Evolutionary conservation across 768 basidiomycete genomes (phyloP).

Genomic region (Termitomyces sp.): DNA sequence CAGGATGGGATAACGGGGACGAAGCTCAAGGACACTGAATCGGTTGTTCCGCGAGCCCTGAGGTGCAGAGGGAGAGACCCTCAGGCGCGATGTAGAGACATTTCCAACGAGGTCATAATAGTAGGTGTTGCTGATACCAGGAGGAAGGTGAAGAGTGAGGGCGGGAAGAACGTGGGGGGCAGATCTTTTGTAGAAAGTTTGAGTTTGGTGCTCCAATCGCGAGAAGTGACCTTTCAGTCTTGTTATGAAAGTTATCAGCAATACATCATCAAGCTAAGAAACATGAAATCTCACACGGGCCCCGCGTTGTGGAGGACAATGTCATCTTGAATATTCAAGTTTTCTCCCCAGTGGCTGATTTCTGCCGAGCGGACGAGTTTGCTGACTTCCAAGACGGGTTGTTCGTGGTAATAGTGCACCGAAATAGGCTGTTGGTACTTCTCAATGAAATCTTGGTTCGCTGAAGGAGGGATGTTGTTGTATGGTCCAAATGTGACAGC

Average conservation of each 20-base stretch:
- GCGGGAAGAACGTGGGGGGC: conserved; percentile 66
- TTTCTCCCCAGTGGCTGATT: conserved; percentile 96
- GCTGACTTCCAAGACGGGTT: conserved; percentile 72
- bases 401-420: conserved; percentile 80
- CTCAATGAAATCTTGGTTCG: conserved; percentile 47
- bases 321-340: conserved; percentile 89
- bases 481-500: conserved; percentile 89
- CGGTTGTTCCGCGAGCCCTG: conserved; percentile 47
- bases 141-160: conserved; percentile 74
- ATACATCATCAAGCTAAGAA: background rate
- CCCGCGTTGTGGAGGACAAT: conserved; percentile 85
- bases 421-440: conserved; percentile 58
- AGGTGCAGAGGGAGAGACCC: conserved; percentile 57
- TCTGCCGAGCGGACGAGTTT: conserved; percentile 75
- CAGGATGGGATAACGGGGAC: conserved; percentile 86
- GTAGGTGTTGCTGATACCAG: conserved; percentile 77
- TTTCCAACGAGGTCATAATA: conserved; percentile 93
- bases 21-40: conserved; percentile 71
- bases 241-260: conserved; percentile 1
- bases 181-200: conserved; percentile 62
- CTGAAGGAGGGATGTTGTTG: conserved; percentile 63
- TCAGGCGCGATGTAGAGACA: conserved; percentile 89
- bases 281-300: conserved; percentile 57
- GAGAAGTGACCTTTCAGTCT: conserved; percentile 97
- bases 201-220: conserved; percentile 79